These are phyloP conservation scores for Scorias spongiosa DNA, from an alignment of 2,329 filamentous ascomycete species.

Conservation along the genomic window DNA sequence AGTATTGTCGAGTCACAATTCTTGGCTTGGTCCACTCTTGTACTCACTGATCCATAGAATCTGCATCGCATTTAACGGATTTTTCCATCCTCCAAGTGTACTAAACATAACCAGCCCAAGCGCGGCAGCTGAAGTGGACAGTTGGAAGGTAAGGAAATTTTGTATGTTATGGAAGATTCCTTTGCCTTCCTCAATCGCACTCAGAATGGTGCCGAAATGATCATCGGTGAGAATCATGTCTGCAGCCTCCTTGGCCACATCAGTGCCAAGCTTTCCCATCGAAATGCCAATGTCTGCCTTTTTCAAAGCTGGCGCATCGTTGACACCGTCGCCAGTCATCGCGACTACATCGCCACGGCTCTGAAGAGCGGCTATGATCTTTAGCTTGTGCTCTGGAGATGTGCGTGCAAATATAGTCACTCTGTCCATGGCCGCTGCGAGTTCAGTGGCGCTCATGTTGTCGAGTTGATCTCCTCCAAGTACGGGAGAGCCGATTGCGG, in stretches of 20 bases:
- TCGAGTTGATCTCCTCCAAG: conserved; percentile 87
- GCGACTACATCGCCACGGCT: conserved; percentile 89
- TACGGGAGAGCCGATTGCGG: conserved; percentile 49
- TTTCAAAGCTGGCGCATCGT: conserved; percentile 91
- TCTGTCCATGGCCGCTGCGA: conserved; percentile 69
- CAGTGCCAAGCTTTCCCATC: conserved; percentile 88
- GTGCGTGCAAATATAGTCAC: conserved; percentile 94
- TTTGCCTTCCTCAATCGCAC: conserved; percentile 95
- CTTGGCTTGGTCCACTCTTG: neutral
- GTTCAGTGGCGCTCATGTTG: conserved; percentile 69
- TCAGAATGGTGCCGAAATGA: conserved; percentile 81
- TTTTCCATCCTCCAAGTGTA: conserved; percentile 84
- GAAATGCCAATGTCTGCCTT: conserved; percentile 95
- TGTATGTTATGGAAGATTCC: conserved; percentile 99
- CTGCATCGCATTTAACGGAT: conserved; percentile 96
- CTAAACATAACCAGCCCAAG: conserved; percentile 82
- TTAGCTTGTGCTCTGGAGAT: conserved; percentile 94
- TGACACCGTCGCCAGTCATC: conserved; percentile 97
- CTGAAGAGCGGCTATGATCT: conserved; percentile 85
- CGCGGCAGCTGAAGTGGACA: conserved; percentile 91
- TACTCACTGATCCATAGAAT: conserved; percentile 97
- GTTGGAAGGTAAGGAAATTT: conserved; percentile 96
- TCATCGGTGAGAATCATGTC: conserved; percentile 87
- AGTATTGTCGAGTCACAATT: neutral
- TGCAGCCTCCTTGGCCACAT: conserved; percentile 92